A percentile compares a stretch with the other conserved stretches of the same genome.
phyloP scores from a whole-genome alignment of 1,139 yeast species.

The Saccharomyces hybrid region DNA sequence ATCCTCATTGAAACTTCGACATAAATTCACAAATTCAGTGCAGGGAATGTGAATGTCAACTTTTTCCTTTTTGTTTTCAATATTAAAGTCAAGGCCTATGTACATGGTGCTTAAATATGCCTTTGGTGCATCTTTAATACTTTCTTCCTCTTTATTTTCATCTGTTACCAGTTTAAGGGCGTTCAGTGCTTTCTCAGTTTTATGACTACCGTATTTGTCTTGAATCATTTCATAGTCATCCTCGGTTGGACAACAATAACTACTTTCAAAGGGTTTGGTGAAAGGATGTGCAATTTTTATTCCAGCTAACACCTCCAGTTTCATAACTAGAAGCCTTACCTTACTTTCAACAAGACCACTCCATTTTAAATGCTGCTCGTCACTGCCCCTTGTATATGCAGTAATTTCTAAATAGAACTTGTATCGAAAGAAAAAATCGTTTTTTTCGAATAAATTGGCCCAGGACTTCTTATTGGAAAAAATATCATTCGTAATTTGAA shows the following conservation, averaged over 20 bases:
- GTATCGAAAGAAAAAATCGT: conserved; percentile 72
- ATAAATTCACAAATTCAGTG: conserved; percentile 72
- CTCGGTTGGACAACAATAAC: conserved; percentile 46
- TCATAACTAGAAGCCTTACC: conserved; percentile 69
- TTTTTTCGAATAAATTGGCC: conserved; percentile 70
- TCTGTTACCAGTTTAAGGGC: conserved; percentile 32
- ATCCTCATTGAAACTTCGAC: conserved; percentile 65
- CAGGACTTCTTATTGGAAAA: conserved; percentile 56
- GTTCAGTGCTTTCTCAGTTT: conserved; percentile 37
- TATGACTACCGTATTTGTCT: conserved; percentile 45
- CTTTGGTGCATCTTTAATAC: conserved; percentile 32
- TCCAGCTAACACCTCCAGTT: conserved; percentile 69
- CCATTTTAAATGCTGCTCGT: conserved; percentile 83
- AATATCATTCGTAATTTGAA: conserved; percentile 63
- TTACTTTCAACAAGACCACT: conserved; percentile 90
- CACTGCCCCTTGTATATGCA: conserved; percentile 62
- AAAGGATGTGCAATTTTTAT: conserved; percentile 84
- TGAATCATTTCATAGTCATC: conserved; percentile 50
- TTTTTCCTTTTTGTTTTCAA: conserved; percentile 48
- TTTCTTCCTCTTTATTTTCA: conserved; percentile 32
- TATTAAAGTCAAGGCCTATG: conserved; percentile 66
- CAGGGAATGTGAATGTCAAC: conserved; percentile 90
- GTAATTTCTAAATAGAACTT: conserved; percentile 80
- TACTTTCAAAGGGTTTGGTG: conserved; percentile 62
- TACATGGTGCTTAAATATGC: conserved; percentile 69